Evolutionary conservation across 2,329 filamentous ascomycete species (phyloP).

Genomic region (Aspergillus hortae): DNA sequence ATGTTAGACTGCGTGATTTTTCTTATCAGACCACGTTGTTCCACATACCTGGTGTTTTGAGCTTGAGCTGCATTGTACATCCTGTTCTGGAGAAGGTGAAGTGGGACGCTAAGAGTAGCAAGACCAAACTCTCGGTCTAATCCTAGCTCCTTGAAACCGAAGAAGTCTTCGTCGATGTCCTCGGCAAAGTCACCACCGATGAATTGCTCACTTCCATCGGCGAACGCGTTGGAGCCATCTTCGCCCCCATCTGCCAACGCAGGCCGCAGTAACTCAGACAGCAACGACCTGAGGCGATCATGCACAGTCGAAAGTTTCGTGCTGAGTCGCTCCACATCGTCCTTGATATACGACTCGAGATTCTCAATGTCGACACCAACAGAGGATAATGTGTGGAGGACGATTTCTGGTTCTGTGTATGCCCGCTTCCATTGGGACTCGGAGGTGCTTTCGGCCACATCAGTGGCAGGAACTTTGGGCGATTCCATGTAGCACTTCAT

Average conservation of each 20-base stretch:
- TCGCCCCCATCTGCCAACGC: constrained; percentile 75
- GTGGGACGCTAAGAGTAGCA: constrained; percentile 81
- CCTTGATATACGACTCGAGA: constrained; percentile 82
- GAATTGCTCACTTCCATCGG: constrained; percentile 95
- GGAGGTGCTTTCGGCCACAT: constrained; percentile 40
- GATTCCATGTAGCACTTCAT: constrained; percentile 80
- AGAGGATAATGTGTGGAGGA: constrained; percentile 80
- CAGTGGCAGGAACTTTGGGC: constrained; percentile 63
- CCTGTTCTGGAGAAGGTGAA: constrained; percentile 89
- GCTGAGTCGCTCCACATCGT: constrained; percentile 84
- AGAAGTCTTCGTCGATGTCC: constrained; percentile 97
- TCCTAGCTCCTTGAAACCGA: constrained; percentile 93
- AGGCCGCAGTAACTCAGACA: constrained; percentile 88
- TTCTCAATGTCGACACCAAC: constrained; percentile 78
- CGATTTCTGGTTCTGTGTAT: constrained; percentile 78
- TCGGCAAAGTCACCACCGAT: constrained; percentile 95
- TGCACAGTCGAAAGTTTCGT: constrained; percentile 79
- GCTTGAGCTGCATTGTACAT: constrained; percentile 82
- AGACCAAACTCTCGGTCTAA: constrained; percentile 87
- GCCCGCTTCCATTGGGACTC: constrained; percentile 56
- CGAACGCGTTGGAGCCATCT: constrained; percentile 87
- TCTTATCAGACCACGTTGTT: neutral
- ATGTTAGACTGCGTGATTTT: constrained; percentile 4
- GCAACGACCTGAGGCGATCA: constrained; percentile 88
- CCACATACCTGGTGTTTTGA: constrained; percentile 59